Evolutionary conservation across 169 alveolate species (phyloP), one percentile per base, ranked within the genome.

Genomic region (Eimeria zaria): DNA sequence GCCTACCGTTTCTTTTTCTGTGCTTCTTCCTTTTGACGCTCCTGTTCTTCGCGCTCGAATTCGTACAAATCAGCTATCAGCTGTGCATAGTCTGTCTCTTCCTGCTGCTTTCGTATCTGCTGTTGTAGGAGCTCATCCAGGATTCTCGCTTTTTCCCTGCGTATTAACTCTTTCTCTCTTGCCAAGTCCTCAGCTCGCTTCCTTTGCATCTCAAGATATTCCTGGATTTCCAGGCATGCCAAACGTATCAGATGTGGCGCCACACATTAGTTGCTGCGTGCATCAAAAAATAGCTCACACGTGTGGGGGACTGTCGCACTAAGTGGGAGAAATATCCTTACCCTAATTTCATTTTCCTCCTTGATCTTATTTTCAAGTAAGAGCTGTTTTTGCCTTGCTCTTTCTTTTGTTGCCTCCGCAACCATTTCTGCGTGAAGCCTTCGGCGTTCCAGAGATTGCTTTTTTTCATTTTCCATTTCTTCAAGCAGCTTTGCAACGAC

Each of bases 11-110:
- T 93, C 58, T 58, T 58, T 22, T 53, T 36, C 24, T 93, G 94
- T 22, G 93, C 96, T 41, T 62, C 96, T 81, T 81, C 96, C 89
- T 93, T 93, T 55, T 12, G 85, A n/a, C 94, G 88, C 9, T 83
- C 96, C 78, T 73, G 62, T 71, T 93, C 96, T 18, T 93, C 96
- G 27, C 81, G 90, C 94, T 93, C 96, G 81, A 69, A 88, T n/a
- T 41, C 76, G 73, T 93, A 89, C 48, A 93, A 60, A 62, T 93
- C 89, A 18, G 89, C 93, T 30, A 93, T 60, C 46, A 93, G 85
- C 80, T 93, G 95, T 22, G 81, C 88, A 27, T 93, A 64, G 44
- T 93, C 96, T 33, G 90, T 83, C 80, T 93, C 96, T 16, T 83
- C 90, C 48, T 62, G 51, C 51, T 93, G 94, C 51, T 84, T 60